Evolutionary conservation across 768 basidiomycete genomes (phyloP).

Genomic region (Gyrodon lividus): DNA sequence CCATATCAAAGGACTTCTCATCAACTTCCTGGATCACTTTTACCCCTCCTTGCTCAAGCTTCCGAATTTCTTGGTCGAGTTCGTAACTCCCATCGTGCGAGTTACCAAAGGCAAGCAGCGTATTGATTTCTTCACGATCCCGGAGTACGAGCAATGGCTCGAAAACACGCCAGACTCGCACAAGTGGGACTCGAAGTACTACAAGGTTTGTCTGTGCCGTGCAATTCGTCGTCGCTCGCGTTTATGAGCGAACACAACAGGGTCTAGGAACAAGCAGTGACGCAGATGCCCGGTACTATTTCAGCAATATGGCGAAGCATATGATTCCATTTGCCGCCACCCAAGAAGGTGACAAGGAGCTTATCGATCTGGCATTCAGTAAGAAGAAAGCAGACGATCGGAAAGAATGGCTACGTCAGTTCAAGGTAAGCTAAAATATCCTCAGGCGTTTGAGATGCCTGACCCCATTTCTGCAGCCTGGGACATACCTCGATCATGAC

Average conservation of each 20-base stretch:
- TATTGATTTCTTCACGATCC: slow-evolving; percentile 93
- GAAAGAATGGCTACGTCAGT: slow-evolving; percentile 96
- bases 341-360: slow-evolving; percentile 76
- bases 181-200: slow-evolving; percentile 94
- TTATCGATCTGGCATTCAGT: slow-evolving; percentile 98
- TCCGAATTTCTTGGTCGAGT: slow-evolving; percentile 93
- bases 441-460: background rate
- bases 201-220: slow-evolving; percentile 70
- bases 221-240: background rate
- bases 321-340: slow-evolving; percentile 88
- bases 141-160: slow-evolving; percentile 93
- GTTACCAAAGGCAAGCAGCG: slow-evolving; percentile 80
- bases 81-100: slow-evolving; percentile 97
- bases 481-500: slow-evolving; percentile 90
- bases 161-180: slow-evolving; percentile 71
- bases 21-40: slow-evolving; percentile 97
- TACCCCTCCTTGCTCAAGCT: slow-evolving; percentile 91
- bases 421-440: slow-evolving; percentile 54
- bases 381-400: slow-evolving; percentile 99
- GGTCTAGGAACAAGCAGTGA: slow-evolving; percentile 95
- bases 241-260: slow-evolving; percentile 38
- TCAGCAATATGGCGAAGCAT: slow-evolving; percentile 88
- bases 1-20: slow-evolving; percentile 99
- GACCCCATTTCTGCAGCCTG: slow-evolving; percentile 60
- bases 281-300: slow-evolving; percentile 89